These are phyloP conservation scores for Juglanconis juglandina DNA, from an alignment of 2,329 filamentous ascomycete genomes.

Conservation along the genomic window DNA sequence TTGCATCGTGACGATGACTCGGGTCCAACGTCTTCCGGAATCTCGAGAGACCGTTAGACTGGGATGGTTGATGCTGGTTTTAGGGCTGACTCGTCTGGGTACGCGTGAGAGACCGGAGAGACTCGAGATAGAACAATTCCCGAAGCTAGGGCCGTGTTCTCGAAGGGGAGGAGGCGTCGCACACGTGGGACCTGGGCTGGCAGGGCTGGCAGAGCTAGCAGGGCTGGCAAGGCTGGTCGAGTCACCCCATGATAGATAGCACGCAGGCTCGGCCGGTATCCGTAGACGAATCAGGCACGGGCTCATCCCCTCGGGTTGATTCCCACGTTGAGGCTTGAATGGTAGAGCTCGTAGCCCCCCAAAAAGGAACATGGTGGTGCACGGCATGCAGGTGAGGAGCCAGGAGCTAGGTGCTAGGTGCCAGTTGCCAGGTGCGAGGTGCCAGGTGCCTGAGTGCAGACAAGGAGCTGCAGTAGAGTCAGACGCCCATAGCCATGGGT, in stretches of 20 bases:
- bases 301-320: neutral
- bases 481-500: neutral
- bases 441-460: neutral
- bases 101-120: no score
- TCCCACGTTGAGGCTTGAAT: neutral
- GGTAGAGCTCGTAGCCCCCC: conserved; percentile 8
- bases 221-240: no score
- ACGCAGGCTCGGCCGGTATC: neutral
- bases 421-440: neutral
- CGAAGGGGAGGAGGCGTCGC: neutral
- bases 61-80: conserved; percentile 1
- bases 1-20: conserved; percentile 5
- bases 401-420: neutral
- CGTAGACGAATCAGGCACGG: neutral
- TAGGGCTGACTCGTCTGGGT: neutral
- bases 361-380: conserved; percentile 9
- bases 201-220: no score
- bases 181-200: neutral
- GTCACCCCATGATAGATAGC: no score
- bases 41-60: neutral
- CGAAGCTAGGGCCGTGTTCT: neutral
- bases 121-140: neutral
- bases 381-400: neutral
- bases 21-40: neutral
- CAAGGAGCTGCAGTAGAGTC: neutral